phyloP scores from a whole-genome alignment of 768 basidiomycete genomes.

The Xanthoconium stramineum region DNA sequence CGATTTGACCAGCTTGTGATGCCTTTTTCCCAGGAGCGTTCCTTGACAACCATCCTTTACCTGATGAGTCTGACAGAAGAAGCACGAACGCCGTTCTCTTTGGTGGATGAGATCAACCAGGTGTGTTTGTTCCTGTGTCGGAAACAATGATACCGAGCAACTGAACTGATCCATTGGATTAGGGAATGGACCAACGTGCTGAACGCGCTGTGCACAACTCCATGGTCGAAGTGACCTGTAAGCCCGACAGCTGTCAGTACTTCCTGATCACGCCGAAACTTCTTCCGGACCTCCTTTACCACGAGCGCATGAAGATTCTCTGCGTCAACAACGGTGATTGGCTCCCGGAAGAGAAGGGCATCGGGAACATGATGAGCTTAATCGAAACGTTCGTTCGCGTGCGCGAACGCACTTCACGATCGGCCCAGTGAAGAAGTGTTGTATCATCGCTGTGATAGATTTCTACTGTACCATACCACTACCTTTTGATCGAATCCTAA shows the following conservation, averaged over 20 bases:
- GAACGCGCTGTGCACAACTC: slow-evolving; percentile 95
- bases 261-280: slow-evolving; percentile 99
- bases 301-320: slow-evolving; percentile 89
- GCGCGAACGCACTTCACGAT: slow-evolving; percentile 25
- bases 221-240: slow-evolving; percentile 93
- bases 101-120: slow-evolving; percentile 99
- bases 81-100: slow-evolving; percentile 92
- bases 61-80: slow-evolving; percentile 94
- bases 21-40: slow-evolving; percentile 80
- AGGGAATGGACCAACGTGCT: slow-evolving; percentile 96
- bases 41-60: slow-evolving; percentile 93
- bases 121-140: slow-evolving; percentile 32
- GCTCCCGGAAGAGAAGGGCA: slow-evolving; percentile 67
- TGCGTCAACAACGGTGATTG: slow-evolving; percentile 96
- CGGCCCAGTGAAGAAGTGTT: slow-evolving; percentile 2
- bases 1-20: neutral
- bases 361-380: slow-evolving; percentile 74
- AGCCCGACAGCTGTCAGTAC: slow-evolving; percentile 85
- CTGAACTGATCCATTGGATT: slow-evolving; percentile 4
- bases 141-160: neutral
- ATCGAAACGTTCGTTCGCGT: slow-evolving; percentile 45
- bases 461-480: slow-evolving; percentile 11
- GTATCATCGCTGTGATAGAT: slow-evolving; percentile 6
- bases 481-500: slow-evolving; percentile 8
- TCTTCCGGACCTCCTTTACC: slow-evolving; percentile 82